Conservation (phyloP, 2,329 filamentous ascomycete species). For the Paraphoma chrysanthemicola region DNA sequence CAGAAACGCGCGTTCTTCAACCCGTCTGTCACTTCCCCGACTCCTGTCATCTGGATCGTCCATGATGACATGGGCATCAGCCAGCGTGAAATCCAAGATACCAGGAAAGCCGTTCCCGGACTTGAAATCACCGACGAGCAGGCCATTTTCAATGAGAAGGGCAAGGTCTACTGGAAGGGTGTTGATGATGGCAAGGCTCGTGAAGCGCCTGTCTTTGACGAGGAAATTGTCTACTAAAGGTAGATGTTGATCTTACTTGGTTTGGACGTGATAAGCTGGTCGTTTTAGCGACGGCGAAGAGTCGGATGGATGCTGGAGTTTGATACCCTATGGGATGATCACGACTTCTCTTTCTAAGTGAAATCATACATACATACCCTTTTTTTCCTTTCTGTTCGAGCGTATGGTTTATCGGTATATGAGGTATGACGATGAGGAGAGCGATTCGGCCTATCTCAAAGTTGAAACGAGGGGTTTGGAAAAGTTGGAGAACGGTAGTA, state of each 20-base stretch:
- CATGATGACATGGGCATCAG: conserved; percentile 53
- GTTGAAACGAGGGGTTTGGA: not conserved
- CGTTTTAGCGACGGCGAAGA: not conserved
- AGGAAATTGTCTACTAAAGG: conserved; percentile 42
- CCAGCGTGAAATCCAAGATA: conserved; percentile 51
- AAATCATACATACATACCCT: conserved; percentile 1
- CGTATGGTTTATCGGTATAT: not conserved
- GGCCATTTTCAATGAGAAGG: conserved; percentile 54
- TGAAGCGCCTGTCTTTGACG: conserved; percentile 53
- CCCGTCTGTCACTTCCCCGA: conserved; percentile 52
- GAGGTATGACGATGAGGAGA: not conserved
- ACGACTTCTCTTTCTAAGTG: not conserved
- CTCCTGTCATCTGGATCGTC: conserved; percentile 56
- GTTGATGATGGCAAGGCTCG: conserved; percentile 48
- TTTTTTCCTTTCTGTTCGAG: not conserved
- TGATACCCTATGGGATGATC: conserved; percentile 6
- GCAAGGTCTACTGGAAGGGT: conserved; percentile 51
- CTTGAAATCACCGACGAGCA: conserved; percentile 55
- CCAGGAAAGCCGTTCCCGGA: conserved; percentile 45
- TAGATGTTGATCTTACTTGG: not conserved
- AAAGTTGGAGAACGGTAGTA: not conserved
- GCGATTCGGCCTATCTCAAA: not conserved
- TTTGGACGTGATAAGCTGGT: not conserved
- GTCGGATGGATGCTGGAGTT: conserved; percentile 1
- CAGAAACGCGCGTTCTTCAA: conserved; percentile 53